These are phyloP conservation scores for Coprinopsis cinerea DNA, from an alignment of 768 basidiomycete genomes.

Conservation along the genomic window DNA sequence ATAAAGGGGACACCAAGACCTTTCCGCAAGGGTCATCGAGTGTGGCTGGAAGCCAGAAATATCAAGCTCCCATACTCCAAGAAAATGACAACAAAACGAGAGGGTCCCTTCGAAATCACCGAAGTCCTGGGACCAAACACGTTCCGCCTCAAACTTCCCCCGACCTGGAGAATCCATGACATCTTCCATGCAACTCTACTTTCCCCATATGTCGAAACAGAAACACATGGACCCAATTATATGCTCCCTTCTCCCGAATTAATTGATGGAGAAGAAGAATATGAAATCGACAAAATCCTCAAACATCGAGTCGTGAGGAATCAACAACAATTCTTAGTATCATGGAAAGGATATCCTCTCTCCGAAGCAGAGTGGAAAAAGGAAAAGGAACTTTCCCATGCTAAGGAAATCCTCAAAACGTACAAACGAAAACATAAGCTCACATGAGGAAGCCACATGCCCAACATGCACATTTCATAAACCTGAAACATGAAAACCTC, in stretches of 20 bases:
- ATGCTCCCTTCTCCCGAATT: constrained; percentile 12
- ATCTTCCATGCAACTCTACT: constrained; percentile 15
- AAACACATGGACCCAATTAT: constrained; percentile 12
- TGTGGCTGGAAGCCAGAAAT: constrained; percentile 16
- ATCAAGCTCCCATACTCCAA: constrained; percentile 11
- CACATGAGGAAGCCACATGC: neutral
- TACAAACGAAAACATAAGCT: constrained; percentile 3
- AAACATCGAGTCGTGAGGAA: neutral
- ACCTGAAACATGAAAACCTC: neutral
- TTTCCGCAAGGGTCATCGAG: constrained; percentile 14
- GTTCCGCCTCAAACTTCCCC: constrained; percentile 12
- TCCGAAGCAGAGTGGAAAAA: constrained; percentile 10
- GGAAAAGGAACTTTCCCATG: neutral
- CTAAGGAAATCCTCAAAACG: neutral
- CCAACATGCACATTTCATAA: too few relatives aligned
- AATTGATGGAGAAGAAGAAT: constrained; percentile 13
- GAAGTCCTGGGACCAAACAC: constrained; percentile 14
- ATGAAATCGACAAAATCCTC: constrained; percentile 11
- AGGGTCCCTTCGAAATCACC: constrained; percentile 16
- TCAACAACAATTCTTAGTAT: constrained; percentile 4
- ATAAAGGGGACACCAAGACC: constrained; percentile 4
- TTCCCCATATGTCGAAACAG: constrained; percentile 10
- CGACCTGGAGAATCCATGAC: constrained; percentile 13
- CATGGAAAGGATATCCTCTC: constrained; percentile 11
- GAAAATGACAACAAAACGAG: constrained; percentile 12